Percentiles rank a stretch among this genome's conserved stretches.
These are phyloP conservation scores for Claviceps sp. DNA, from an alignment of 2,329 filamentous ascomycete genomes.

Conservation along the genomic window DNA sequence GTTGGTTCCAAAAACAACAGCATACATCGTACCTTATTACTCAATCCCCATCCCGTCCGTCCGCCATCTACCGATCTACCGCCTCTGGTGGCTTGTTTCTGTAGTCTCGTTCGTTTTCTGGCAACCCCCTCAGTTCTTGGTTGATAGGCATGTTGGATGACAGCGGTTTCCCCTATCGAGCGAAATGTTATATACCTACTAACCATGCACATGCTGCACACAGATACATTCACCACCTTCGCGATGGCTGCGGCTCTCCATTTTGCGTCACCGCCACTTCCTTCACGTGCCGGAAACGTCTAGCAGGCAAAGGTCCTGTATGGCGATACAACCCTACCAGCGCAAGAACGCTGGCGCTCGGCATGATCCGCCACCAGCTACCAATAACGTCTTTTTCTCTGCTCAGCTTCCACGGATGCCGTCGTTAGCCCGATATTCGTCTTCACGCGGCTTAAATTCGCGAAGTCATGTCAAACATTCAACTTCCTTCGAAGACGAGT, in stretches of 20 bases:
- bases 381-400: slow-evolving; percentile 34
- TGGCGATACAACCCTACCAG: slow-evolving; percentile 71
- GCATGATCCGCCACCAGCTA: slow-evolving; percentile 29
- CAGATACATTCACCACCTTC: slow-evolving; percentile 71
- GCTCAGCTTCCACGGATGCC: slow-evolving; percentile 10
- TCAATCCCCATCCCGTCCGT: neutral
- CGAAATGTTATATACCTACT: neutral
- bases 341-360: slow-evolving; percentile 52
- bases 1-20: neutral
- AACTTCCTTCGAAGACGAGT: neutral
- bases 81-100: neutral
- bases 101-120: neutral
- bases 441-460: neutral
- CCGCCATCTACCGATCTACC: neutral
- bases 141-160: slow-evolving; percentile 43
- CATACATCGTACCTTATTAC: neutral
- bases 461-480: neutral
- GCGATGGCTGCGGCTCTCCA: slow-evolving; percentile 60
- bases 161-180: neutral
- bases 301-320: slow-evolving; percentile 53
- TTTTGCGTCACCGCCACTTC: slow-evolving; percentile 66
- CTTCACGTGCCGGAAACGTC: slow-evolving; percentile 60
- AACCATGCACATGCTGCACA: neutral
- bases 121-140: slow-evolving; percentile 36
- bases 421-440: neutral